Evolutionary conservation across 2,329 filamentous ascomycete species (phyloP).

Genomic region (Arthroderma sp.): DNA sequence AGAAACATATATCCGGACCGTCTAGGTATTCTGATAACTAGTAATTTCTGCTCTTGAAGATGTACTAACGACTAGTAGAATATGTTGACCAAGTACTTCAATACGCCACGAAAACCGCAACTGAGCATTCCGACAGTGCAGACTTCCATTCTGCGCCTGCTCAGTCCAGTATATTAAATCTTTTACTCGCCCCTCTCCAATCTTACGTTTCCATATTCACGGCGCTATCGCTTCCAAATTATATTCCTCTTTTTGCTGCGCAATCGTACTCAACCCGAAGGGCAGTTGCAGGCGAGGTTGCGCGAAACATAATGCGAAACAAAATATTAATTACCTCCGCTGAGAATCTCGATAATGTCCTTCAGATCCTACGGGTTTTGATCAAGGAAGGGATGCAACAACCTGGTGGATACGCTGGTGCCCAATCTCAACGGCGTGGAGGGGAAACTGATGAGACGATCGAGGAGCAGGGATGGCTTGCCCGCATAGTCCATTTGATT

Average conservation of each 20-base stretch:
- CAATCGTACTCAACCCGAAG: conserved; percentile 88
- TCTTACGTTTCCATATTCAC: conserved; percentile 91
- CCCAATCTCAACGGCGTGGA: conserved; percentile 58
- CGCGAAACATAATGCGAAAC: conserved; percentile 68
- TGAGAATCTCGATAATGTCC: conserved; percentile 72
- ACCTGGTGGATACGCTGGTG: conserved; percentile 71
- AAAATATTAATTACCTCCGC: conserved; percentile 66
- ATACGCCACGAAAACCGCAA: conserved; percentile 75
- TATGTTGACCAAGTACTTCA: conserved; percentile 90
- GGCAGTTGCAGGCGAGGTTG: conserved; percentile 80
- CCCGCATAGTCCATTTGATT: conserved; percentile 79
- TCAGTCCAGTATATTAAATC: conserved; percentile 76
- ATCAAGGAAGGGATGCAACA: conserved; percentile 85
- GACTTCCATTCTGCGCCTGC: conserved; percentile 80
- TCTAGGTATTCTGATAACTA: conserved; percentile 33
- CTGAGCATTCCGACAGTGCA: conserved; percentile 84
- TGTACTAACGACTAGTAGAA: conserved; percentile 37
- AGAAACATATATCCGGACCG: conserved; percentile 84
- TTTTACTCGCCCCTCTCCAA: conserved; percentile 82
- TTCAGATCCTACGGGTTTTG: conserved; percentile 78
- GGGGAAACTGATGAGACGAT: conserved; percentile 92
- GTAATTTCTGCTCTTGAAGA: neutral
- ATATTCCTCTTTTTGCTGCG: conserved; percentile 75
- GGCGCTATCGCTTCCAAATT: conserved; percentile 83
- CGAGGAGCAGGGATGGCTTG: conserved; percentile 95